Evolutionary conservation across 768 basidiomycete species (phyloP).

Genomic region (Tremella fuciformis): DNA sequence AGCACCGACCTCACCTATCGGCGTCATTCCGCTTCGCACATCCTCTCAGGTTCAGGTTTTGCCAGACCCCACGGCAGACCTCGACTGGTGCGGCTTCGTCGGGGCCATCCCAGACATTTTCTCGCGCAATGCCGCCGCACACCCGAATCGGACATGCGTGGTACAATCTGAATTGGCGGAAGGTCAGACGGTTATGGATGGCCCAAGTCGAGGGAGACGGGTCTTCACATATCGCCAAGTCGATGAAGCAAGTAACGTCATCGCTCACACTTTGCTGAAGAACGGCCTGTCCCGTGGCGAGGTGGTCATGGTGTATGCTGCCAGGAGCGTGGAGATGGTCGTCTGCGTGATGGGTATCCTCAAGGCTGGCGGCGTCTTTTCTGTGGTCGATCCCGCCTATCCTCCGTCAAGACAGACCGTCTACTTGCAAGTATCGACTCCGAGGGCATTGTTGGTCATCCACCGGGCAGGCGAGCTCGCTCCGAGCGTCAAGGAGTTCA

Average conservation of each 20-base stretch:
- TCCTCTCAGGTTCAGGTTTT: conserved; percentile 65
- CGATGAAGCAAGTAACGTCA: conserved; percentile 76
- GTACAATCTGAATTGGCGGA: conserved; percentile 59
- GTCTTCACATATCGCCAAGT: conserved; percentile 77
- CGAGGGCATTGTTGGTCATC: conserved; percentile 84
- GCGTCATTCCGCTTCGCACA: conserved; percentile 76
- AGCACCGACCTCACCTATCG: conserved; percentile 64
- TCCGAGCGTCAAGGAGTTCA: conserved; percentile 77
- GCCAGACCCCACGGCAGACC: conserved; percentile 78
- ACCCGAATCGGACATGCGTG: conserved; percentile 83
- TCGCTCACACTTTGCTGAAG: conserved; percentile 83
- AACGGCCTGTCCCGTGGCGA: conserved; percentile 87
- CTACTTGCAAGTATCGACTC: conserved; percentile 88
- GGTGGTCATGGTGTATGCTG: conserved; percentile 96
- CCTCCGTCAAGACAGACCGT: conserved; percentile 87
- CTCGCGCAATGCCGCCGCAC: conserved; percentile 72
- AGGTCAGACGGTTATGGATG: conserved; percentile 45
- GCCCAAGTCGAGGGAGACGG: conserved; percentile 57
- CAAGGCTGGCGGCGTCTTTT: conserved; percentile 94
- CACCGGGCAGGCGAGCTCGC: conserved; percentile 81
- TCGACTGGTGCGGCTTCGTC: conserved; percentile 97
- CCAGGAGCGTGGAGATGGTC: conserved; percentile 91
- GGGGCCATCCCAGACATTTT: conserved; percentile 96
- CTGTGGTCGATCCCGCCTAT: conserved; percentile 97
- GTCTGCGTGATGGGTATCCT: conserved; percentile 95